Evolutionary conservation across 2,329 filamentous ascomycete species (phyloP).

Genomic region (Aspergillus persii): DNA sequence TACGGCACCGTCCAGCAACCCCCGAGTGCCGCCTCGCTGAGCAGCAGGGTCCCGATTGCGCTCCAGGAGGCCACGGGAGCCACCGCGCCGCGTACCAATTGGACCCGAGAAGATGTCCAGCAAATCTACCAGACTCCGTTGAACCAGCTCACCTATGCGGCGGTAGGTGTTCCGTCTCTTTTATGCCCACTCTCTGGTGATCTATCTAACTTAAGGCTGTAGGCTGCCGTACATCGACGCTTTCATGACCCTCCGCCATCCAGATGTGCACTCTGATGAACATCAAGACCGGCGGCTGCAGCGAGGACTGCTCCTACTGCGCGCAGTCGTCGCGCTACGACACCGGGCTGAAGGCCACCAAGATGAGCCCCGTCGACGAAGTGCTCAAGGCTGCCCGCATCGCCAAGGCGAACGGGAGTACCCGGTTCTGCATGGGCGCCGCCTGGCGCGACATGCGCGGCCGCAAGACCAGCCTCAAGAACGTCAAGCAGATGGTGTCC

Average conservation of each 20-base stretch:
- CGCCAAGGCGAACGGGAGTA: slow-evolving; percentile 80
- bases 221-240: slow-evolving; percentile 76
- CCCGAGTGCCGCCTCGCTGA: slow-evolving; percentile 29
- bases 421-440: slow-evolving; percentile 92
- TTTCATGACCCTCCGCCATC: slow-evolving; percentile 79
- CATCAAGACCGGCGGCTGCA: slow-evolving; percentile 92
- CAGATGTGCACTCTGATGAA: slow-evolving; percentile 96
- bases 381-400: slow-evolving; percentile 75
- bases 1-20: slow-evolving; percentile 42
- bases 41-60: slow-evolving; percentile 30
- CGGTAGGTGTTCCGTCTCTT: slow-evolving; percentile 52
- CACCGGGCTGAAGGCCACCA: slow-evolving; percentile 75
- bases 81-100: slow-evolving; percentile 62
- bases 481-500: slow-evolving; percentile 81
- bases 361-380: slow-evolving; percentile 74
- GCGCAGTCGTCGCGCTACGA: slow-evolving; percentile 80
- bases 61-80: slow-evolving; percentile 38
- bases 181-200: background rate
- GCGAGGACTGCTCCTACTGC: slow-evolving; percentile 90
- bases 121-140: slow-evolving; percentile 79
- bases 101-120: slow-evolving; percentile 78
- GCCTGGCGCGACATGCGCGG: slow-evolving; percentile 94
- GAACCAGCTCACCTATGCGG: slow-evolving; percentile 73
- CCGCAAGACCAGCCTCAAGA: slow-evolving; percentile 76
- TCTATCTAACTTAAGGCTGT: slow-evolving; percentile 1